Percentiles rank a stretch among this genome's conserved stretches.
phyloP scores from a whole-genome alignment of 306 rosid genomes.

The Delonix regia region DNA sequence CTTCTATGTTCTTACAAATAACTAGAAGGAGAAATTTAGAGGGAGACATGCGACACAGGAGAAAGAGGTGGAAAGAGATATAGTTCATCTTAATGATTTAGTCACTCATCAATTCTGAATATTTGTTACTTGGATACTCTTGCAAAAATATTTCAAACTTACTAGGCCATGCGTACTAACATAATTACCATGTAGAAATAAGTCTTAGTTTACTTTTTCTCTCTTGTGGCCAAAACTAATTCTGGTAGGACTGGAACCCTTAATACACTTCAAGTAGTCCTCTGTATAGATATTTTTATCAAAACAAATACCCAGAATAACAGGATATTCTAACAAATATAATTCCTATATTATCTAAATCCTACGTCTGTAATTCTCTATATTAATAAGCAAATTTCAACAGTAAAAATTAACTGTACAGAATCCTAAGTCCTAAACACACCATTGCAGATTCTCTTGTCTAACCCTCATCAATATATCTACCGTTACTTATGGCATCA shows the following conservation, averaged over 20 bases:
- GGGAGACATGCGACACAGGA: not conserved
- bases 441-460: not conserved
- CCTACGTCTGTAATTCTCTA: not conserved
- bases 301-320: not conserved
- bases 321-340: not conserved
- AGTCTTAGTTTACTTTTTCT: conserved; percentile 4
- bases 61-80: not conserved
- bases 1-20: conserved; percentile 22
- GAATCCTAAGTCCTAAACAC: not conserved
- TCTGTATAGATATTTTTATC: not conserved
- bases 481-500: not conserved
- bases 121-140: conserved; percentile 22
- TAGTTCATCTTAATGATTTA: conserved; percentile 3
- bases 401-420: not conserved
- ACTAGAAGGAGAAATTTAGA: conserved; percentile 19
- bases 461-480: not conserved
- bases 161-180: not conserved
- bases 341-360: not conserved
- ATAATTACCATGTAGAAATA: conserved; percentile 27
- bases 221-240: not conserved
- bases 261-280: not conserved
- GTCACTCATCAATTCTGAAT: conserved; percentile 9
- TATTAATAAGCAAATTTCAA: not conserved
- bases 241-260: not conserved
- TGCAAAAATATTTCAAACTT: not conserved